phyloP scores from a whole-genome alignment of 306 rosid species.

The Cucurbita moschata region DNA sequence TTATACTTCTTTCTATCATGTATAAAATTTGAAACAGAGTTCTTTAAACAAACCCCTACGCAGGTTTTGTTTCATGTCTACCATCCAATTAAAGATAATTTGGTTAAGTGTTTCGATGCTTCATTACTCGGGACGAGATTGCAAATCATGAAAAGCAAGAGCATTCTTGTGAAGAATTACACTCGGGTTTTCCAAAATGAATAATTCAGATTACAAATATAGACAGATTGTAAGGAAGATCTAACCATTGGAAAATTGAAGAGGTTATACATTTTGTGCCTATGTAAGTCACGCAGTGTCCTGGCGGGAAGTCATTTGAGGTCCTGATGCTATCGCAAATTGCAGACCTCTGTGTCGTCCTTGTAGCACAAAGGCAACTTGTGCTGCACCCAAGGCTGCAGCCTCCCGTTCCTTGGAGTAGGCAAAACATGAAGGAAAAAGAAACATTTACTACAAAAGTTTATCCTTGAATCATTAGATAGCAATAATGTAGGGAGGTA shows the following conservation, averaged over 20 bases:
- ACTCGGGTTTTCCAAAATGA: neutral
- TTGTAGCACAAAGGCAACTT: conserved; percentile 86
- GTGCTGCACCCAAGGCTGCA: conserved; percentile 98
- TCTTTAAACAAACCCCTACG: too few relatives aligned
- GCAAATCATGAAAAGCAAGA: neutral
- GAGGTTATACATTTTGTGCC: neutral
- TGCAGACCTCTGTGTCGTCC: conserved; percentile 79
- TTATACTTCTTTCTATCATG: neutral
- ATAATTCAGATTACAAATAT: neutral
- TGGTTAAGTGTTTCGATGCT: neutral
- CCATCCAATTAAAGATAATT: neutral
- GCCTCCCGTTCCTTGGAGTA: conserved; percentile 49
- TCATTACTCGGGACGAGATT: neutral
- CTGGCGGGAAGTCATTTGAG: conserved; percentile 32
- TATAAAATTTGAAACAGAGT: neutral
- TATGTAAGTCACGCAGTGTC: conserved; percentile 38
- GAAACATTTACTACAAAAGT: neutral
- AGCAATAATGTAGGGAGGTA: neutral
- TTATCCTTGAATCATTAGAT: neutral
- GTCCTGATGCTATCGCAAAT: conserved; percentile 59
- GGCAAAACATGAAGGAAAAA: neutral
- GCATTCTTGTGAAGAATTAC: neutral
- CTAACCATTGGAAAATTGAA: neutral
- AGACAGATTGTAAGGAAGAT: neutral
- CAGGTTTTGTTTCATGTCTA: neutral